Base-by-base conservation (phyloP, 148 eudicot genomes). In the Fallopia convolvulus region DNA sequence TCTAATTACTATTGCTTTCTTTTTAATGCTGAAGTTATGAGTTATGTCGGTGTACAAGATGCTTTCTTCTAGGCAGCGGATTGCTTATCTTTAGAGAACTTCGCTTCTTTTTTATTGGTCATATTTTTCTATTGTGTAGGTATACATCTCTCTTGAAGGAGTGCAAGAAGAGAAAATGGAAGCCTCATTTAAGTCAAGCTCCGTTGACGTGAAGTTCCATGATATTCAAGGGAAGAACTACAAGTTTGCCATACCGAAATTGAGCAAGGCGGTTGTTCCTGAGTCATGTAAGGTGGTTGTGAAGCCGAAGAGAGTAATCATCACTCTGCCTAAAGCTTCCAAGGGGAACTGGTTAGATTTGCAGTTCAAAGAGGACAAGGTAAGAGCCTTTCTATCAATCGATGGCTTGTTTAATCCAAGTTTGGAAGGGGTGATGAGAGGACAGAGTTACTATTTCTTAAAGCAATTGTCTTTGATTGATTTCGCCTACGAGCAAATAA, bases 351-450 rank as follows among this genome's bases (percentile, higher is more conserved):
- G 98, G 98, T 63, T 83, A 80, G 98, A 94, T 84, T 76, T 94
- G 83, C 87, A 90, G 79, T 90, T 79, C 89, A 92, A 92, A 73
- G 98, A 89, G 77, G 97, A 94, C 78, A 92, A 90, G 95, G 98
- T 94, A 88, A 77, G 65, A 14, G 2, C 72, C 13, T 68, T 5
- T 15, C 10, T 0, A n/a, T n/a, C n/a, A n/a, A n/a, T n/a, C n/a
- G 20, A 52, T 52, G 18, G 58, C 21, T 4, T 13, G n/a, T 52
- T 17, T 17, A 18, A 5, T 52, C n/a, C 2, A 18, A 50, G 11
- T 47, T 11, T 48, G 50, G 15, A 48, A 55, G 21, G 60, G 60
- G 8, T 18, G 21, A 17, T 55, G 12, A 20, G 12, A 21, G 66
- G 32, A 10, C 13, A 2, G 32, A 23, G 4, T 58, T 20, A 2